Evolutionary conservation across 805 yeast species (phyloP).

Genomic region (Saccharomycodes ludwigii): DNA sequence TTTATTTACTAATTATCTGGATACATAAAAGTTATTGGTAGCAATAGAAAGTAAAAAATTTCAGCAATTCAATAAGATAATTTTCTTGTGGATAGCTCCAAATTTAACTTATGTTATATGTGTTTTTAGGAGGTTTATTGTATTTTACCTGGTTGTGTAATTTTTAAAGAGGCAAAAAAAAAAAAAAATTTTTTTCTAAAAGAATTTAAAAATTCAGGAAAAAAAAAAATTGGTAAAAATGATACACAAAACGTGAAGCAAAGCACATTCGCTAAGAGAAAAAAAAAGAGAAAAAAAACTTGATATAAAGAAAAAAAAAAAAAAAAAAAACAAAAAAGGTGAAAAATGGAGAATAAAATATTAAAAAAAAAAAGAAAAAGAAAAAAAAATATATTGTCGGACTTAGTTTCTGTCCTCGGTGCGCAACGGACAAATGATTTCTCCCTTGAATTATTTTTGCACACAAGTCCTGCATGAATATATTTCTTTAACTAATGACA

Average conservation of each 20-base stretch:
- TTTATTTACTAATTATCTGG: no score
- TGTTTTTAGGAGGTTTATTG: no score
- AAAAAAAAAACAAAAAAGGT: background rate
- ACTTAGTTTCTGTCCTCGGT: no score
- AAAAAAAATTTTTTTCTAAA: constrained; percentile 1
- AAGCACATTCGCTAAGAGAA: constrained; percentile 8
- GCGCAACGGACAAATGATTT: no score
- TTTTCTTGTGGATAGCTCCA: no score
- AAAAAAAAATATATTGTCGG: constrained; percentile 9
- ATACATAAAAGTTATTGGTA: no score
- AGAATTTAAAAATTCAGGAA: background rate
- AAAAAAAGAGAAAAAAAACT: constrained; percentile 15
- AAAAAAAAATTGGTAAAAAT: constrained; percentile 1
- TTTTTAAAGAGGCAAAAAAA: constrained; percentile 1
- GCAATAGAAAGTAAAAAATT: no score
- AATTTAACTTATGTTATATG: no score
- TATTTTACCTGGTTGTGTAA: constrained; percentile 2
- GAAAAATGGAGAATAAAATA: constrained; percentile 1
- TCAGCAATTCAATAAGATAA: no score
- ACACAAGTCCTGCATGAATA: no score
- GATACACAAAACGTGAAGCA: constrained; percentile 14
- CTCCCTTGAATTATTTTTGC: no score
- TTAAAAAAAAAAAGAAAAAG: constrained; percentile 2
- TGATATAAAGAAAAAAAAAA: constrained; percentile 10
- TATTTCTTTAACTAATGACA: no score